Evolutionary conservation across 2,329 filamentous ascomycete genomes (phyloP).

Genomic region (Alternaria panax): DNA sequence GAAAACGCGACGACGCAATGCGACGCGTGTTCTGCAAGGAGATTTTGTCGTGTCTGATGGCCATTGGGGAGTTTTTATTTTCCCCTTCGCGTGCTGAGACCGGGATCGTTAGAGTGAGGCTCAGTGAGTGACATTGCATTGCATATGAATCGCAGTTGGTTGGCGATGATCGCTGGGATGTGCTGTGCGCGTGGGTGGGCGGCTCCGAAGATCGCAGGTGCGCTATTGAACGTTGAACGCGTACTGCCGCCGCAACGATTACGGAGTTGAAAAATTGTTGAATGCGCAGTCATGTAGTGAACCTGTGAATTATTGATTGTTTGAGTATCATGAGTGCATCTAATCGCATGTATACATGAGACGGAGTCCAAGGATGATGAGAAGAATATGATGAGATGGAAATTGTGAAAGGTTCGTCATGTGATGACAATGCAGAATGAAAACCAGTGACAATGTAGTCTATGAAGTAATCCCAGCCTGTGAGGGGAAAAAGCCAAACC

Average conservation of each 20-base stretch:
- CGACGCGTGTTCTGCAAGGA: slow-evolving; percentile 1
- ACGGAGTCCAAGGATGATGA: neutral
- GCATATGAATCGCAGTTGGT: neutral
- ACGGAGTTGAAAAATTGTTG: neutral
- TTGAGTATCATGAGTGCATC: neutral
- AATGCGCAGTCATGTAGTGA: neutral
- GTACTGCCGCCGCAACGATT: neutral
- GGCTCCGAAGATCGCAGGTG: slow-evolving; percentile 2
- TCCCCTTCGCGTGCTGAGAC: neutral
- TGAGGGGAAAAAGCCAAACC: slow-evolving; percentile 7
- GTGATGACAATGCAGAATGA: neutral
- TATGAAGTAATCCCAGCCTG: slow-evolving; percentile 5
- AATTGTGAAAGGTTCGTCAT: neutral
- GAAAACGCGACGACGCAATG: slow-evolving; percentile 3
- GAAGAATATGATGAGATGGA: neutral
- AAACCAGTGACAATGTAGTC: slow-evolving; percentile 10
- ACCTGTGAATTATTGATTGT: neutral
- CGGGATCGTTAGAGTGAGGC: neutral
- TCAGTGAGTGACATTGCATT: neutral
- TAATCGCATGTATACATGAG: neutral
- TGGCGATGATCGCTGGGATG: neutral
- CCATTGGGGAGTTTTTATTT: neutral
- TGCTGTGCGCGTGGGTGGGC: neutral
- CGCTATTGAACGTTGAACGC: neutral
- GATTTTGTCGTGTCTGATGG: neutral